Percentiles rank a stretch among this genome's conserved stretches.
These are phyloP conservation scores for Colletotrichum liaoningense DNA, from an alignment of 2,329 filamentous ascomycete genomes.

Conservation along the genomic window DNA sequence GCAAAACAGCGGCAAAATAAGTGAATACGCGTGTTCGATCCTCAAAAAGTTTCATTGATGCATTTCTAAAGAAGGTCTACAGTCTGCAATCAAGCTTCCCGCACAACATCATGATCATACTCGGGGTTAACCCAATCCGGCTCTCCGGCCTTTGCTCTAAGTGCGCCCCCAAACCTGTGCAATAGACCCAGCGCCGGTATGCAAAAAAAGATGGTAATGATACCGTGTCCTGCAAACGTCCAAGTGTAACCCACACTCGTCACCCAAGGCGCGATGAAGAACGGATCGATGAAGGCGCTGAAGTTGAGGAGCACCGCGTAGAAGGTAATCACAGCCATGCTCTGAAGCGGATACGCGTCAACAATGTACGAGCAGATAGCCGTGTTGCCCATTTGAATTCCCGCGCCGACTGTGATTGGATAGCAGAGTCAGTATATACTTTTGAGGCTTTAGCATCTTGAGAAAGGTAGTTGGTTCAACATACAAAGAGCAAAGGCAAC, in stretches of 20 bases:
- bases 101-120: conserved; percentile 39
- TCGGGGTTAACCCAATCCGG: conserved; percentile 61
- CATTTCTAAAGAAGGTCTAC: background rate
- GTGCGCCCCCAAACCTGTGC: conserved; percentile 51
- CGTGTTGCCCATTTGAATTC: conserved; percentile 68
- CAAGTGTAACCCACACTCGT: conserved; percentile 58
- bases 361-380: conserved; percentile 64
- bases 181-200: conserved; percentile 50
- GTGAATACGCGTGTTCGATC: background rate
- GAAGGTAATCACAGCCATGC: conserved; percentile 65
- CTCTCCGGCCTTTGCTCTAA: conserved; percentile 49
- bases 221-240: conserved; percentile 60
- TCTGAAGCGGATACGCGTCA: conserved; percentile 66
- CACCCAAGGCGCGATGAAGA: conserved; percentile 63
- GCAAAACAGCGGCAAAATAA: background rate
- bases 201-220: conserved; percentile 55
- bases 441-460: background rate
- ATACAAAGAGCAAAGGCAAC: conserved; percentile 65
- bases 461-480: conserved; percentile 33
- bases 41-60: too few species aligned
- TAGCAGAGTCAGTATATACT: background rate
- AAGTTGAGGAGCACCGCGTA: conserved; percentile 65
- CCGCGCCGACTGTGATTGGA: conserved; percentile 56
- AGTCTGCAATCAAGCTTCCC: background rate
- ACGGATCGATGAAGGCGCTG: conserved; percentile 57